Base-by-base conservation (phyloP, 208 protist genomes). In the Trypanosoma congolense region DNA sequence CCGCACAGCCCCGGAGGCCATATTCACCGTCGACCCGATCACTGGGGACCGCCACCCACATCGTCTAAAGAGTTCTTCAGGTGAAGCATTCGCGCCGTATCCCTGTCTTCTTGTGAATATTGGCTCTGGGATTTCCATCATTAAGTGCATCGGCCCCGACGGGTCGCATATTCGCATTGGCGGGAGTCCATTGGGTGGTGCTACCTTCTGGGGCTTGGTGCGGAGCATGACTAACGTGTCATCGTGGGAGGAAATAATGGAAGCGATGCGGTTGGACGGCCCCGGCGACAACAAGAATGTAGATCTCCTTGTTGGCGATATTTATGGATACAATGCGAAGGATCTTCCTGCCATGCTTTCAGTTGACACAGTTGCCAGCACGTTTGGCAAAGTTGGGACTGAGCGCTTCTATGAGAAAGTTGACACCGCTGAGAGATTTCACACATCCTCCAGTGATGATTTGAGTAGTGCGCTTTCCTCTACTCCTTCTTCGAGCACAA, bases 41-140 rank as follows among this genome's bases (percentile, higher is more conserved):
- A 86, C 83, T 9, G 83, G 80, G 36, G 55, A 56, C 21, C 81
- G 80, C 43, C 56, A 70, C 19, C 82, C 90, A 5, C 83, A 92
- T 68, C 65, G 75, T 35, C 65, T 95, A 0, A 31, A 65, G 21
- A 77, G 68, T 57, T 41, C 41, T 16, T 71, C 63, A n/a, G 64
- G 68, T 0, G 48, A 72, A 5, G 28, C 38, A 29, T 73, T 87
- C 28, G 66, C 71, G 1, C 84, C 84, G 1, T 98, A 87, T 56
- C 97, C 97, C 1, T 99, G 98, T 65, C 58, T 99, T 16, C 72
- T 99, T 33, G 93, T 98, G 47, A 98, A 98, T 80, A 97, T 98
- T 43, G 97, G 97, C 25, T 96, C 89, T 5, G 97, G 97, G 26
- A 97, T 99, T 45, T 97, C 87, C 35, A 97, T 99, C 42, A 88